A percentile compares a stretch with the other conserved stretches of the same genome.
These are phyloP conservation scores for Hemerocallis citrina DNA, from an alignment of 106 monocot species.

Conservation along the genomic window DNA sequence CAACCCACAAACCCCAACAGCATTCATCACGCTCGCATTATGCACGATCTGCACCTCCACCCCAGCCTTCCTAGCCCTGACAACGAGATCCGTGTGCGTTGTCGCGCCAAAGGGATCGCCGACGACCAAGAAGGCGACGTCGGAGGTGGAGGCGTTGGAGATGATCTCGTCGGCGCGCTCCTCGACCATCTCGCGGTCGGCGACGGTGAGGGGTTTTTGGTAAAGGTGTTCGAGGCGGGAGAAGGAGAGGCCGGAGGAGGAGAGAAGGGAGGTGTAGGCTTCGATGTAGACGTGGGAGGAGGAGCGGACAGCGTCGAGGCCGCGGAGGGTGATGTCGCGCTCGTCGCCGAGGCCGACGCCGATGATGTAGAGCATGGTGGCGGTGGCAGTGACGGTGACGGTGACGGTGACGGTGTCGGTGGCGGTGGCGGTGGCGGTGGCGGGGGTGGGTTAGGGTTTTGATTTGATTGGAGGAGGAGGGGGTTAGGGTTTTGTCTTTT, in stretches of 20 bases:
- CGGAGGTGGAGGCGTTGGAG: slow-evolving; percentile 39
- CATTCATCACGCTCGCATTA: slow-evolving; percentile 91
- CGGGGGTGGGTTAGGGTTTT: too few species aligned
- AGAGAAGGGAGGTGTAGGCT: slow-evolving; percentile 89
- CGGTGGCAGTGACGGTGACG: too few species aligned
- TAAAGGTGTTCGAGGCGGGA: slow-evolving; percentile 64
- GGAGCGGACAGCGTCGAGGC: slow-evolving; percentile 57
- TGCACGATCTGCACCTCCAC: slow-evolving; percentile 76
- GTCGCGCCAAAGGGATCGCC: slow-evolving; percentile 98
- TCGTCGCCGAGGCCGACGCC: slow-evolving; percentile 83
- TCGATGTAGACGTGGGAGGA: slow-evolving; percentile 66
- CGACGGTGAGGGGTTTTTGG: slow-evolving; percentile 57
- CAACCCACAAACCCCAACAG: slow-evolving; percentile 80
- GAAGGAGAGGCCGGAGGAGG: slow-evolving; percentile 57
- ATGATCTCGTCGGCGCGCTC: slow-evolving; percentile 60
- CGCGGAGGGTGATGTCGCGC: slow-evolving; percentile 72
- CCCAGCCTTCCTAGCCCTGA: slow-evolving; percentile 74
- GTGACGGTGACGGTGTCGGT: too few species aligned
- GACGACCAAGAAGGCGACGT: slow-evolving; percentile 84
- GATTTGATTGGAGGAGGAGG: too few species aligned
- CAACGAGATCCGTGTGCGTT: slow-evolving; percentile 90
- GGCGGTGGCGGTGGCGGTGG: too few species aligned
- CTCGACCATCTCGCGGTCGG: slow-evolving; percentile 95
- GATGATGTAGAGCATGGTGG: slow-evolving; percentile 74
- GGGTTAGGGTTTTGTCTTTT: too few species aligned